Percentiles rank a stretch among this genome's conserved stretches.
Conservation (phyloP, 352 stramenopile genomes). For the Peronospora belbahrii region DNA sequence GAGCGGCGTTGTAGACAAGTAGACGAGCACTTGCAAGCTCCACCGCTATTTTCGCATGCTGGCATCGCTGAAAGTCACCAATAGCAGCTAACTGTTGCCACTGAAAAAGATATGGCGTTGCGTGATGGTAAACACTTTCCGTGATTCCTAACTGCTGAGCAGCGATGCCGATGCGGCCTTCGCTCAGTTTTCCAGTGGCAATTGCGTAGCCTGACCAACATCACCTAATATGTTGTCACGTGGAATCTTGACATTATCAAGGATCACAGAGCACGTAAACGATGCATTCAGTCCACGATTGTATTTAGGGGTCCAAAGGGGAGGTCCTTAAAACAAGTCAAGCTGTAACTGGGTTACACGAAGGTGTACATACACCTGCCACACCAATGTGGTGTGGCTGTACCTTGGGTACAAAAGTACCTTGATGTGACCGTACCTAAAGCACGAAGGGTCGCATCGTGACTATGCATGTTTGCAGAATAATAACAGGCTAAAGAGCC, state of each 20-base stretch:
- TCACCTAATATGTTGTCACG: constrained; percentile 84
- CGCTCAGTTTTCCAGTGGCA: constrained; percentile 92
- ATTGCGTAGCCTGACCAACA: constrained; percentile 88
- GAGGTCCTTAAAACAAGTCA: constrained; percentile 92
- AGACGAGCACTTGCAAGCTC: constrained; percentile 86
- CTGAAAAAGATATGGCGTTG: constrained; percentile 90
- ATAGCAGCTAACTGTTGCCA: constrained; percentile 90
- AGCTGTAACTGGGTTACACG: constrained; percentile 92
- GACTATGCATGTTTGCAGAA: no score
- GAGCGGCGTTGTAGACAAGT: constrained; percentile 89
- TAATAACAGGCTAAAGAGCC: no score
- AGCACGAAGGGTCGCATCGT: no score
- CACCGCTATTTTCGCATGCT: constrained; percentile 88
- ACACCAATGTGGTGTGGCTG: no score
- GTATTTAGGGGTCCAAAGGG: constrained; percentile 85
- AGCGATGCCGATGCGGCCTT: constrained; percentile 90
- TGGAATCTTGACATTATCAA: constrained; percentile 89
- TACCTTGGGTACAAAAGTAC: no score
- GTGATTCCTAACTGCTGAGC: constrained; percentile 92
- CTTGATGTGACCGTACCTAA: no score
- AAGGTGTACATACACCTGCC: constrained; percentile 77
- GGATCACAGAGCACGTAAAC: constrained; percentile 88
- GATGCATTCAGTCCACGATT: constrained; percentile 93
- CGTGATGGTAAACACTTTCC: constrained; percentile 87
- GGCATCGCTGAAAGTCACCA: constrained; percentile 90